Base-by-base conservation (phyloP, 106 monocot genomes). In the Hemerocallis citrina region DNA sequence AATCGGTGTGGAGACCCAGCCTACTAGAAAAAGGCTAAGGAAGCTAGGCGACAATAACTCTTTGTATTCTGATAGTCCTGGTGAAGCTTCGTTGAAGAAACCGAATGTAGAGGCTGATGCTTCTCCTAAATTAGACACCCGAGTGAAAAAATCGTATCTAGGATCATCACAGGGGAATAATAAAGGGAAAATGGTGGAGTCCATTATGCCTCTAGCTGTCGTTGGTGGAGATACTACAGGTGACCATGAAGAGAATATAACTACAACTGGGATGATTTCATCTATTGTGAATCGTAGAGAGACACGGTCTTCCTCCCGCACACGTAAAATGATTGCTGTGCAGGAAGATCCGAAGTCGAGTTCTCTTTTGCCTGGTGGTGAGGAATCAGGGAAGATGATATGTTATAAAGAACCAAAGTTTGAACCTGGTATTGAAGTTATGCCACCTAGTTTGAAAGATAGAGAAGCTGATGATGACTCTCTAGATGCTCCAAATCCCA, bases 351-450 rank as follows among this genome's bases (percentile, higher is more conserved):
- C 32, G 28, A 38, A 54, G 20, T 23, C 37, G 14, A 3, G 32
- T 21, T 40, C 29, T 7, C 12, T 11, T 34, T 19, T 43, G 21
- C 48, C 56, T 22, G 16, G 27, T 29, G 11, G 44, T 54, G 76
- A 52, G 4, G 62, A 33, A 25, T 13, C 30, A 28, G 42, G 33
- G 37, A 63, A 48, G 9, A 4, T 37, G 14, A n/a, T 57, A 25
- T 51, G 21, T 60, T 59, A 33, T 23, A 71, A 71, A 68, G 60
- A 64, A 13, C 75, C 84, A 23, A 76, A 85, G 38, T 38, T 28
- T 27, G 68, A 65, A 34, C 51, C 23, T 34, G 65, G 31, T 16
- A 22, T 19, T 4, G 61, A 39, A 31, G 14, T 11, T 25, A 16
- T 27, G 13, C 7, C 6, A 36, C 31, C 44, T n/a, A 71, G 30